Evolutionary conservation across 2,329 filamentous ascomycete species (phyloP), one percentile per base, ranked within the genome.

Genomic region (Colletotrichum viniferum): DNA sequence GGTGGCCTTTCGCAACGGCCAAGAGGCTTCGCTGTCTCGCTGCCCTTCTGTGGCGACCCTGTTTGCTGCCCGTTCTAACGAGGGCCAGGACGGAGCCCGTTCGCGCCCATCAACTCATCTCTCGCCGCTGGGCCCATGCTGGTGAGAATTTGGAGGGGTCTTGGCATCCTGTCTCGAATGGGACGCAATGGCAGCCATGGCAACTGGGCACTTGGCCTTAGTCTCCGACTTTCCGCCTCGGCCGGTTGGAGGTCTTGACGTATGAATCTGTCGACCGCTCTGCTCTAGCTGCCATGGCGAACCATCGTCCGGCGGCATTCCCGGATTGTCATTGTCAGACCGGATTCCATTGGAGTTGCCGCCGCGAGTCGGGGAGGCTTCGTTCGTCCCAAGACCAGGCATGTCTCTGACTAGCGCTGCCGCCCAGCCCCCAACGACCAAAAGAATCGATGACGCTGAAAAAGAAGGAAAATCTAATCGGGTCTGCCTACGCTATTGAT

Each of bases 111-210:
- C 70, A 68, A 36, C 64, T 67, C 52, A 67, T 67, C 32, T 66
- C 26, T 43, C 14, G 26, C 62, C 30, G 30, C 34, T 63, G n/a
- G n/a, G 30, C 34, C 69, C 48, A 60, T 24, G 62, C 30, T 34
- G n/a, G 56, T 56, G 38, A 69, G 34, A 38, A 56, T 34, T 65
- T 18, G 58, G 26, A 36, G 24, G 36, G n/a, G 58, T 13, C 71
- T 70, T 74, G 71, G 71, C 65, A 48, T 48, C 71, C 43, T 56
- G 36, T 43, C 58, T 69, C 71, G n/a, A 67, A 72, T 21, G 32
- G 38, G 38, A 58, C 24, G 4, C 34, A 52, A 72, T 26, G 28
- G 34, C 43, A 48, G 9, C 63, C 69, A 62, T 21, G 64, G 28
- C 30, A 63, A 16, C 30, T 56, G 43, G 32, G 63, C 55, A 13